Conservation (phyloP, 2,329 filamentous ascomycete species). For the Botryotinia globosa region DNA sequence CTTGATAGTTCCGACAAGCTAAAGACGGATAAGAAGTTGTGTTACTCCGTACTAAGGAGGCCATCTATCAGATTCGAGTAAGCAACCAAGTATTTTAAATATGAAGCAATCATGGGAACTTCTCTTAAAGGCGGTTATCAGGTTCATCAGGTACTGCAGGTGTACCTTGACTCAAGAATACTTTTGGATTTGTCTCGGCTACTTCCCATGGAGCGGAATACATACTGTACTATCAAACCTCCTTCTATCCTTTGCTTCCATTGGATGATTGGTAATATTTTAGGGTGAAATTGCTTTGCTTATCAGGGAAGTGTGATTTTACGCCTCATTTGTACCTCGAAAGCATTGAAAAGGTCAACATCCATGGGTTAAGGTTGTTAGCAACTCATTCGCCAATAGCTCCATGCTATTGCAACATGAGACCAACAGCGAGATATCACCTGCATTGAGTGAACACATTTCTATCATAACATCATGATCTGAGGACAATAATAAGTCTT, state of each 20-base stretch:
- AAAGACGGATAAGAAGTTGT: neutral
- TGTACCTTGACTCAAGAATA: neutral
- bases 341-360: neutral
- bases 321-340: slow-evolving; percentile 3
- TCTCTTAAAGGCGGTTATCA: neutral
- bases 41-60: neutral
- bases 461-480: neutral
- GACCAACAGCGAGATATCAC: slow-evolving; percentile 3
- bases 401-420: neutral
- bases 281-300: neutral
- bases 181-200: neutral
- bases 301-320: neutral
- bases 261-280: neutral
- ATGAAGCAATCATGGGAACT: neutral
- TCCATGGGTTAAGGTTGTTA: neutral
- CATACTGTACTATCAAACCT: neutral
- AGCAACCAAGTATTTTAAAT: neutral
- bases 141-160: neutral
- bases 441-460: neutral
- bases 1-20: neutral
- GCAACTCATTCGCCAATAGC: neutral
- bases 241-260: neutral
- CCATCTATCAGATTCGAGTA: neutral
- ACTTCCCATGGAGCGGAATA: neutral
- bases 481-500: neutral